These are phyloP conservation scores for Malassezia slooffiae DNA, from an alignment of 1,284 basidiomycete genomes.

Conservation along the genomic window DNA sequence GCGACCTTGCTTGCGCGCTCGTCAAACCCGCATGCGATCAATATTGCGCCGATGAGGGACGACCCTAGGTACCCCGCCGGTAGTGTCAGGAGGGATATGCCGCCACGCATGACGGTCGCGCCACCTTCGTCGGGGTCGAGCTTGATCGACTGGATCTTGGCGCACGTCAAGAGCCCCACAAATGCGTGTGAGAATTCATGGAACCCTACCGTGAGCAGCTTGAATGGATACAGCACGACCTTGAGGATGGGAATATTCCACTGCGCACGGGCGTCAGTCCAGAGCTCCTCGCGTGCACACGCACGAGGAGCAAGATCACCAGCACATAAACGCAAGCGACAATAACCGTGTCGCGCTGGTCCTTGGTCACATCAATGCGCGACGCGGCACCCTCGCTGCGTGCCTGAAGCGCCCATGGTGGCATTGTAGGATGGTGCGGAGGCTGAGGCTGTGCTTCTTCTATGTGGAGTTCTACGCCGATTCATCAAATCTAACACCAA, in stretches of 20 bases:
- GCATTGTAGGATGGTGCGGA: too few species aligned
- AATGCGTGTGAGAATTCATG: constrained; percentile 42
- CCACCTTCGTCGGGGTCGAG: constrained; percentile 67
- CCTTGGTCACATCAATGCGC: constrained; percentile 23
- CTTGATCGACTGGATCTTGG: constrained; percentile 60
- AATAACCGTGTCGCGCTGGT: constrained; percentile 41
- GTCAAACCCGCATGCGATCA: constrained; percentile 83
- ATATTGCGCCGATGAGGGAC: constrained; percentile 67
- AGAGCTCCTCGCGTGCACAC: neutral
- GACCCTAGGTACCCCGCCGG: constrained; percentile 60
- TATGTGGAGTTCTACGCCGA: too few species aligned
- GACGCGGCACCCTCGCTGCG: too few species aligned
- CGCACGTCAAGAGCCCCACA: constrained; percentile 66
- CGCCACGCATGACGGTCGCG: constrained; percentile 82
- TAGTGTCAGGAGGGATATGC: constrained; percentile 70
- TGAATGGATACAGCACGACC: constrained; percentile 44
- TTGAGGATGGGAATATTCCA: constrained; percentile 42
- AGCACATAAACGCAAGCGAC: constrained; percentile 40
- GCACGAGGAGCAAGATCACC: constrained; percentile 32
- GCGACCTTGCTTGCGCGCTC: constrained; percentile 85
- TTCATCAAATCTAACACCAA: too few species aligned
- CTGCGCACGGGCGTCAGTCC: neutral
- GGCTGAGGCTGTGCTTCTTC: too few species aligned
- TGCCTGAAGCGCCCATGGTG: neutral
- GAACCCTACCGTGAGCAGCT: constrained; percentile 39